Evolutionary conservation across 306 rosid genomes (phyloP).

Genomic region (Vachellia pachyceras): DNA sequence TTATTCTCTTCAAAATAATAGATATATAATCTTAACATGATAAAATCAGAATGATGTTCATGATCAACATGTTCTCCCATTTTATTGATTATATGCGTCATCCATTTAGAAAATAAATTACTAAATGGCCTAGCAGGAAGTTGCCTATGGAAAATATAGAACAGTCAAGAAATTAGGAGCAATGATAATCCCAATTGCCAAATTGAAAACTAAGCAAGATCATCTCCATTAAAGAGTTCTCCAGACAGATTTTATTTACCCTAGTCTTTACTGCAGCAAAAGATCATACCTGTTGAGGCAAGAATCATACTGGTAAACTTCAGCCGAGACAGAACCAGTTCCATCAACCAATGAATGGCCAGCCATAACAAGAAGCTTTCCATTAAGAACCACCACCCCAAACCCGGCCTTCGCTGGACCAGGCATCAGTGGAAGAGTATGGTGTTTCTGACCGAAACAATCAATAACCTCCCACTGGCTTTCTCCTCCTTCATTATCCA

Average conservation of each 20-base stretch:
- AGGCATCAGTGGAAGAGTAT: conserved; percentile 79
- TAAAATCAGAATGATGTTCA: not conserved
- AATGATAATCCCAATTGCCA: not conserved
- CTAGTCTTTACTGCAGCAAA: conserved; percentile 18
- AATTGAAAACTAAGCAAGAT: not conserved
- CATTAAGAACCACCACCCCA: conserved; percentile 79
- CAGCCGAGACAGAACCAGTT: conserved; percentile 61
- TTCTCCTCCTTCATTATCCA: conserved; percentile 62
- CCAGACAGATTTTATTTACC: not conserved
- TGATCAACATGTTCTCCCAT: not conserved
- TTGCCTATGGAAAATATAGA: too few relatives aligned
- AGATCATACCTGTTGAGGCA: conserved; percentile 69
- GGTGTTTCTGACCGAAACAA: conserved; percentile 62
- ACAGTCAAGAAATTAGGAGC: not conserved
- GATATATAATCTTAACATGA: not conserved
- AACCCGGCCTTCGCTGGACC: conserved; percentile 72
- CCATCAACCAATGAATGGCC: conserved; percentile 66
- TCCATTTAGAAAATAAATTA: not conserved
- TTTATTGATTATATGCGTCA: not conserved
- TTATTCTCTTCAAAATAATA: not conserved
- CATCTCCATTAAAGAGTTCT: not conserved
- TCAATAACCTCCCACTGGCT: conserved; percentile 95
- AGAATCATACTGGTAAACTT: conserved; percentile 80
- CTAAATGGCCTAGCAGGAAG: not conserved
- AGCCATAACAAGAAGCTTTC: conserved; percentile 90